phyloP scores from a whole-genome alignment of 306 rosid genomes.

The Betula pendula region DNA sequence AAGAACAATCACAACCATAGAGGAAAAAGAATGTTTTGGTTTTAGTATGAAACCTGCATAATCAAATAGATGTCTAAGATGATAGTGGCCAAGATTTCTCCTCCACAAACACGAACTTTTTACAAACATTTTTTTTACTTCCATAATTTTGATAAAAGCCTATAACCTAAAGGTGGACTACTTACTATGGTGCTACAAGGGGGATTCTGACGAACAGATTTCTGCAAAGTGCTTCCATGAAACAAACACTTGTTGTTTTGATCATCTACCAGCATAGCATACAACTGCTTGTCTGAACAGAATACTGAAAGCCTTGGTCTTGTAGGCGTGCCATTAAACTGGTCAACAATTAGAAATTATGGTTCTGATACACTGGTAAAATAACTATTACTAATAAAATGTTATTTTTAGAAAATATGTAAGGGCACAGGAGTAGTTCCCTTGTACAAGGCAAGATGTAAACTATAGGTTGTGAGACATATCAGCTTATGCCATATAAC shows the following conservation, averaged over 20 bases:
- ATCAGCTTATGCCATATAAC: neutral
- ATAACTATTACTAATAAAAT: neutral
- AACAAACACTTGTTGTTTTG: conserved; percentile 78
- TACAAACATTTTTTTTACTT: neutral
- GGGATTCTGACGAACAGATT: conserved; percentile 51
- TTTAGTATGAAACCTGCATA: neutral
- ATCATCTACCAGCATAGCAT: conserved; percentile 92
- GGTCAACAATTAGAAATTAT: conserved; percentile 20
- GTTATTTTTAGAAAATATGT: neutral
- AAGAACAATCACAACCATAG: neutral
- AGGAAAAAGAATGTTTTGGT: neutral
- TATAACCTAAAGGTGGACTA: conserved; percentile 17
- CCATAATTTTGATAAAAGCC: neutral
- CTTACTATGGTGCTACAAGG: conserved; percentile 60
- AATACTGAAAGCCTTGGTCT: conserved; percentile 91
- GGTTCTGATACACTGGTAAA: neutral
- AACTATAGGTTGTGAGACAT: neutral
- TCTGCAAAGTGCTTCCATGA: conserved; percentile 81
- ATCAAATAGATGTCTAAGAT: neutral
- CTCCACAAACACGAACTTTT: neutral
- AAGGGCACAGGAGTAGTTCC: neutral
- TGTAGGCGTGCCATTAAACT: conserved; percentile 74
- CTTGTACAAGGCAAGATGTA: neutral
- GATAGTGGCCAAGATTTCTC: neutral
- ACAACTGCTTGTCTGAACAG: conserved; percentile 79